phyloP scores from a whole-genome alignment of 805 yeast species.

The Metschnikowia lachancei region DNA sequence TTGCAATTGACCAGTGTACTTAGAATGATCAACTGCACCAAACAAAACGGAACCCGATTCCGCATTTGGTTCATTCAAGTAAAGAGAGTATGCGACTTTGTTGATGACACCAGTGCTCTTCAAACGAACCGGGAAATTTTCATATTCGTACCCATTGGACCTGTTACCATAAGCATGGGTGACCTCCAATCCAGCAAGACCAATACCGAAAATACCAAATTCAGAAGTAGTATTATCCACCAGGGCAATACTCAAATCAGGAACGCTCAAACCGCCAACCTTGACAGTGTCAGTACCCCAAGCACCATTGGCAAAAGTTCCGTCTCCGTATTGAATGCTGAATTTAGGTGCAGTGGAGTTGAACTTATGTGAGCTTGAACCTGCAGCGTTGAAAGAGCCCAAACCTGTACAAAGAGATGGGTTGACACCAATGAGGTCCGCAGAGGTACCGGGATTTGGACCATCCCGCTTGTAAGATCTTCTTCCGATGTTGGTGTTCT shows the following conservation, averaged over 20 bases:
- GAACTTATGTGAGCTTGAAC: background rate
- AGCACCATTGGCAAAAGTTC: slow-evolving; percentile 44
- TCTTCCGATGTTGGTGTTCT: background rate
- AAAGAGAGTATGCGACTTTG: slow-evolving; percentile 60
- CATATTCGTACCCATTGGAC: too few relatives aligned
- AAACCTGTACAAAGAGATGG: background rate
- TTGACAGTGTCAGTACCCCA: slow-evolving; percentile 62
- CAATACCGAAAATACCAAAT: slow-evolving; percentile 71
- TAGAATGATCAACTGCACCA: slow-evolving; percentile 44
- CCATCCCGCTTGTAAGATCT: background rate
- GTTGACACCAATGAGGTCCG: background rate
- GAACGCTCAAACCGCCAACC: slow-evolving; percentile 48
- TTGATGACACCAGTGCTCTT: slow-evolving; percentile 32
- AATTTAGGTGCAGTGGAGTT: slow-evolving; percentile 27
- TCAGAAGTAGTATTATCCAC: slow-evolving; percentile 63
- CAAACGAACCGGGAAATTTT: too few relatives aligned
- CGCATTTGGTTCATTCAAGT: slow-evolving; percentile 43
- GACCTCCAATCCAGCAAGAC: slow-evolving; percentile 37
- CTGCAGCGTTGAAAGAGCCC: too few relatives aligned
- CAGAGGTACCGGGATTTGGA: background rate
- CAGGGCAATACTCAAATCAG: slow-evolving; percentile 65
- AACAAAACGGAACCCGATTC: slow-evolving; percentile 35
- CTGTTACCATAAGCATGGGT: too few relatives aligned
- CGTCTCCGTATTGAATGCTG: slow-evolving; percentile 47
- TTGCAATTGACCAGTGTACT: slow-evolving; percentile 26